phyloP scores from a whole-genome alignment of 2,329 filamentous ascomycete genomes.

The Orbilia blumenaviensis region DNA sequence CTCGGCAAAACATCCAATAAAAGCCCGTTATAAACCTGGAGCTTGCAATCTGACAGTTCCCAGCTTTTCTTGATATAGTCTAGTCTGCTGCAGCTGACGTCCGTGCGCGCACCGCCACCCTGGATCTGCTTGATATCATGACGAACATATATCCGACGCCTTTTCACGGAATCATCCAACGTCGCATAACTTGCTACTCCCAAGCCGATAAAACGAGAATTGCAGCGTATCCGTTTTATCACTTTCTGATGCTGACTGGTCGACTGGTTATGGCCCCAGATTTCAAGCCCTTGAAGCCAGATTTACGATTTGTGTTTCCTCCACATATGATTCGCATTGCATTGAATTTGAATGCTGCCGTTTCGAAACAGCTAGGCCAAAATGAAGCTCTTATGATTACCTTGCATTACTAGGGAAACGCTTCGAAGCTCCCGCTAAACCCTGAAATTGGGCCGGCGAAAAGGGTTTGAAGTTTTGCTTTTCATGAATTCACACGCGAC shows the following conservation, averaged over 20 bases:
- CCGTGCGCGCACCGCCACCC: constrained; percentile 49
- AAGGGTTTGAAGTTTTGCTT: constrained; percentile 12
- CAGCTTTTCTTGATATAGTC: constrained; percentile 30
- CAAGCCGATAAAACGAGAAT: constrained; percentile 17
- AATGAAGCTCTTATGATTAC: constrained; percentile 39
- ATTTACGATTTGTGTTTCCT: constrained; percentile 29
- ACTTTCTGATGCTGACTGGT: not conserved
- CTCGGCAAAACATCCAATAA: constrained; percentile 43
- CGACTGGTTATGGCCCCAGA: not conserved
- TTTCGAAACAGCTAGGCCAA: constrained; percentile 44
- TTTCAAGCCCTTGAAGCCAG: not conserved
- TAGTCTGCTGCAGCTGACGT: constrained; percentile 41
- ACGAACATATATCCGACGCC: constrained; percentile 34
- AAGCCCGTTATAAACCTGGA: constrained; percentile 21
- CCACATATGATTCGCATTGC: constrained; percentile 18
- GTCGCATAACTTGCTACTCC: constrained; percentile 10
- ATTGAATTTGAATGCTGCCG: constrained; percentile 7
- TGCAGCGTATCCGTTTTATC: constrained; percentile 17
- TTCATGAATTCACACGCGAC: constrained; percentile 33
- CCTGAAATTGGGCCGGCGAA: not conserved
- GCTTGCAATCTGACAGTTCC: constrained; percentile 43
- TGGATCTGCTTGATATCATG: constrained; percentile 35
- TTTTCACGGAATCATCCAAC: constrained; percentile 18
- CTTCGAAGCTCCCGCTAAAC: constrained; percentile 11
- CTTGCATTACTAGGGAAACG: constrained; percentile 30